phyloP scores from a whole-genome alignment of 139 green algal species.

The Pedinophyceae sp. region DNA sequence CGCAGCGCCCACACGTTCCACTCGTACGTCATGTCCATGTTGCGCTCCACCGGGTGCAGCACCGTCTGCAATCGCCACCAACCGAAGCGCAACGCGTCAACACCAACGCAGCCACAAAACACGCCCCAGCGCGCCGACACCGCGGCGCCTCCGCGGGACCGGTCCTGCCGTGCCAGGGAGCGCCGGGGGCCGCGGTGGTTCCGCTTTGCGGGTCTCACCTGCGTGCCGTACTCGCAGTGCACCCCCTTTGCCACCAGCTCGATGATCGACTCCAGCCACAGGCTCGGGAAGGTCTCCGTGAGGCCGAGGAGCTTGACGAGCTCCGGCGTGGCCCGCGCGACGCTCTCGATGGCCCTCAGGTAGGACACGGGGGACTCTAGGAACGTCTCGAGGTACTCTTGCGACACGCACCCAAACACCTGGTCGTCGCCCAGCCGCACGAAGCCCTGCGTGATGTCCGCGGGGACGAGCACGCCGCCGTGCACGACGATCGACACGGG shows the following conservation, averaged over 20 bases:
- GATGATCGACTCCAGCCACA: neutral
- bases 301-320: neutral
- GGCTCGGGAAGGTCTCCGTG: neutral
- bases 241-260: neutral
- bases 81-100: conserved; percentile 1
- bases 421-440: neutral
- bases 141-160: neutral
- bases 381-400: neutral
- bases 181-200: too few relatives aligned
- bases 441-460: neutral
- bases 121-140: neutral
- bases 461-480: neutral
- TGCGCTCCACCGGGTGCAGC: conserved; percentile 41
- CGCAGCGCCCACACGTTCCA: conserved; percentile 65
- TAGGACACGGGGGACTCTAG: neutral
- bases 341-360: neutral
- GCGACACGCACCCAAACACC: conserved; percentile 1
- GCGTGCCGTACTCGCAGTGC: conserved; percentile 8
- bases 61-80: conserved; percentile 45
- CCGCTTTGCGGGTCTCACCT: conserved; percentile 8
- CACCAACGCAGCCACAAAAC: neutral
- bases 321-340: neutral
- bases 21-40: conserved; percentile 36
- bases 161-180: too few relatives aligned
- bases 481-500: conserved; percentile 7